phyloP scores from a whole-genome alignment of 306 rosid genomes.

The Alnus rubra region DNA sequence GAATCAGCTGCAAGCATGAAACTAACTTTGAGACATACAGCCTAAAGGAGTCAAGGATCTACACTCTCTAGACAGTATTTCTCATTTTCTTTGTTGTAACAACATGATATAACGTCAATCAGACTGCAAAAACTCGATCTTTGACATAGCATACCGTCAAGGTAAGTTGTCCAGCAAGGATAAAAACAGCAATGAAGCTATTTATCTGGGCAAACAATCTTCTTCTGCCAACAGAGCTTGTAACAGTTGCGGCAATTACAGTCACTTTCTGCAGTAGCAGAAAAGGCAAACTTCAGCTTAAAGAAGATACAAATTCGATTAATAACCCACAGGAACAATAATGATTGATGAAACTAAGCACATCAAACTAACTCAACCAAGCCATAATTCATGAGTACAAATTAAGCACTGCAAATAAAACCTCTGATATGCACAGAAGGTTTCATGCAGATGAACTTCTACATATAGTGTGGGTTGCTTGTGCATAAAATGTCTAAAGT shows the following conservation, averaged over 20 bases:
- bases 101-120: not conserved
- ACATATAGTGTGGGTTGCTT: not conserved
- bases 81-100: not conserved
- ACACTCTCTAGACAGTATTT: not conserved
- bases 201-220: conserved; percentile 80
- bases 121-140: not conserved
- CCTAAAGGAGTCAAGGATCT: not conserved
- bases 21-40: not conserved
- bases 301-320: not conserved
- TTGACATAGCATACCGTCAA: conserved; percentile 61
- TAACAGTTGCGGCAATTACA: conserved; percentile 74
- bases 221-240: conserved; percentile 82
- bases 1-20: not conserved
- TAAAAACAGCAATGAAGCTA: conserved; percentile 89
- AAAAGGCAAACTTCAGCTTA: conserved; percentile 26
- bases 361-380: not conserved
- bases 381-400: not conserved
- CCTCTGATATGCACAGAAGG: not conserved
- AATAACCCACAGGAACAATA: not conserved
- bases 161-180: conserved; percentile 88
- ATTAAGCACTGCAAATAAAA: not conserved
- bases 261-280: conserved; percentile 71
- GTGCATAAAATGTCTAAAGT: not conserved
- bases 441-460: not conserved
- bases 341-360: not conserved